Percentiles rank a stretch among this genome's conserved stretches.
Conservation (phyloP, 202 grass and related monocot species). For the Dendrocalamus latiflorus region DNA sequence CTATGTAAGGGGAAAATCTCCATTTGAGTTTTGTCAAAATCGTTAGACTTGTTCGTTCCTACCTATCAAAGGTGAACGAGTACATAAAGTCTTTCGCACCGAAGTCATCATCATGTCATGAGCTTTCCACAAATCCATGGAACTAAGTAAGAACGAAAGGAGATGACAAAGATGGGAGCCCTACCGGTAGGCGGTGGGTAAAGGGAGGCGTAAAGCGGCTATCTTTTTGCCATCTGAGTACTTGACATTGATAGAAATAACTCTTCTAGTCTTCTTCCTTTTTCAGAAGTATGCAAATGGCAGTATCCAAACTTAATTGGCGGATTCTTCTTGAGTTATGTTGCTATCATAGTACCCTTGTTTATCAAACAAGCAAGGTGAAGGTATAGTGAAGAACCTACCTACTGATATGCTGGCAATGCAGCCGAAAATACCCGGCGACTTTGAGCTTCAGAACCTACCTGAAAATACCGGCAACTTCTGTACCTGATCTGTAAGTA, state of each 20-base stretch:
- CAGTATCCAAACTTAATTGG: not conserved
- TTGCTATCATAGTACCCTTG: not conserved
- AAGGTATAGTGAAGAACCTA: not conserved
- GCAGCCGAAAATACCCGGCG: not conserved
- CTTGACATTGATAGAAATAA: not conserved
- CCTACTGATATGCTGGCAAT: not conserved
- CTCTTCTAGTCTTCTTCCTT: not conserved
- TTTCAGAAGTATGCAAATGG: not conserved
- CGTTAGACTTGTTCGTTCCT: not conserved
- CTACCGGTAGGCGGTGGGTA: not conserved
- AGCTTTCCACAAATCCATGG: slow-evolving; percentile 6
- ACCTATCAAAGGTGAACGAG: not conserved
- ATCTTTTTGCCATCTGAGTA: not conserved
- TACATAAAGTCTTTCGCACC: not conserved
- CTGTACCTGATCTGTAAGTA: not conserved
- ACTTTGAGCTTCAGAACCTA: not conserved
- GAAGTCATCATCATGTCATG: not conserved
- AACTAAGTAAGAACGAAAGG: not conserved
- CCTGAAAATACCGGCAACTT: not conserved
- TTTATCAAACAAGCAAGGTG: not conserved
- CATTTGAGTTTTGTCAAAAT: not conserved
- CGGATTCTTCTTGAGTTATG: not conserved
- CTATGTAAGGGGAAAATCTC: too few species aligned
- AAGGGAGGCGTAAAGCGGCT: not conserved
- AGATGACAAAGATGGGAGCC: not conserved